Percentiles rank a stretch among this genome's conserved stretches.
These are phyloP conservation scores for Sclerotinia trifoliorum DNA, from an alignment of 2,329 filamentous ascomycete species.

Conservation along the genomic window DNA sequence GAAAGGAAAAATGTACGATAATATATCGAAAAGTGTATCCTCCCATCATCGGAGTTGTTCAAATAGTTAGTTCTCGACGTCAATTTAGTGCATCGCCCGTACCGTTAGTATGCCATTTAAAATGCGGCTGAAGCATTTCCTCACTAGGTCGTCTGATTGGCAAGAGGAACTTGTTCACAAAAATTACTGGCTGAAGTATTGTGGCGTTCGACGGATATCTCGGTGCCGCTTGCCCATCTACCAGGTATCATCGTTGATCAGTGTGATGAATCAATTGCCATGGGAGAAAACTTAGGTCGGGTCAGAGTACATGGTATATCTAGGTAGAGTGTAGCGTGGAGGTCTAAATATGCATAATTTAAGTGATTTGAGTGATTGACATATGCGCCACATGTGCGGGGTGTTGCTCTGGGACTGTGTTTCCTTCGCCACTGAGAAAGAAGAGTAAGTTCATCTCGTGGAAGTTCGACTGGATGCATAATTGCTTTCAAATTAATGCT, in stretches of 20 bases:
- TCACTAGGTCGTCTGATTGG: neutral
- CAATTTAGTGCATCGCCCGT: neutral
- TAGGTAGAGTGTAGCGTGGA: neutral
- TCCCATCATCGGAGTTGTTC: neutral
- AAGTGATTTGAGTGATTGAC: neutral
- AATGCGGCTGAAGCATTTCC: neutral
- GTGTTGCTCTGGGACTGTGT: neutral
- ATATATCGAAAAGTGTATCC: neutral
- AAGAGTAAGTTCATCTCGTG: neutral
- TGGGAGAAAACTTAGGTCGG: neutral
- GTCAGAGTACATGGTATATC: neutral
- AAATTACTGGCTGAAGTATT: neutral
- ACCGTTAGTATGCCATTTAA: neutral
- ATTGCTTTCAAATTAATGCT: neutral
- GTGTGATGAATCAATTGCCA: neutral
- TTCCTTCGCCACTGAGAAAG: neutral
- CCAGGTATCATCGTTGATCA: neutral
- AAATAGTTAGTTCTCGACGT: neutral
- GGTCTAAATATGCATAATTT: neutral
- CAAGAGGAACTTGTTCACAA: neutral
- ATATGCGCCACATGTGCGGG: neutral
- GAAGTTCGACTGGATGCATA: slow-evolving; percentile 1
- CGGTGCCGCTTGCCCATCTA: neutral
- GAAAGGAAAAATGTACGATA: neutral
- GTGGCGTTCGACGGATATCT: neutral